Evolutionary conservation across 495 filamentous ascomycete genomes (phyloP).

Genomic region (Haplographium delicatum): DNA sequence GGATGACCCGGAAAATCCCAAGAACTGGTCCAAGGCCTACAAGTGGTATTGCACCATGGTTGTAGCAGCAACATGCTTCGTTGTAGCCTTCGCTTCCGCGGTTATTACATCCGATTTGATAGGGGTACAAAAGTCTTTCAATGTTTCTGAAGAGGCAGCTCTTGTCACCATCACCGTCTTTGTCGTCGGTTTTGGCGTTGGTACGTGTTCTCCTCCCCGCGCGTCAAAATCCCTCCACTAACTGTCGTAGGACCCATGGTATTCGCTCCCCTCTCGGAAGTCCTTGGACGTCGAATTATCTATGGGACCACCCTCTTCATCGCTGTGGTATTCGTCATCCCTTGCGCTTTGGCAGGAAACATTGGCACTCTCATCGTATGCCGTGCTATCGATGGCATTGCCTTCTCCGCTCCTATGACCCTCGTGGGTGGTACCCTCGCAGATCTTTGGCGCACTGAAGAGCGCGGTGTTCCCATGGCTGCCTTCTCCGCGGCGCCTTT

Average conservation of each 20-base stretch:
- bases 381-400: constrained; percentile 71
- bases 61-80: constrained; percentile 58
- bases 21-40: constrained; percentile 59
- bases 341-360: constrained; percentile 69
- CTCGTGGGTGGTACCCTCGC: constrained; percentile 74
- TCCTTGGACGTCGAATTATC: constrained; percentile 62
- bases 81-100: constrained; percentile 57
- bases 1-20: constrained; percentile 61
- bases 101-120: constrained; percentile 65
- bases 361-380: constrained; percentile 69
- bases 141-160: constrained; percentile 60
- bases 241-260: constrained; percentile 57
- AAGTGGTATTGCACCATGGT: constrained; percentile 69
- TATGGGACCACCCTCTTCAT: constrained; percentile 58
- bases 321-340: constrained; percentile 72
- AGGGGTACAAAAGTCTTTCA: constrained; percentile 54
- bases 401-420: constrained; percentile 80
- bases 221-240: too few species aligned
- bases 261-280: constrained; percentile 73
- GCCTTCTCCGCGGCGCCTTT: constrained; percentile 70
- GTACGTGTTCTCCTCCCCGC: constrained; percentile 31
- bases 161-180: constrained; percentile 66
- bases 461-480: constrained; percentile 82
- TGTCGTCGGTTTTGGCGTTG: constrained; percentile 74
- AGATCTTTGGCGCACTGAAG: constrained; percentile 78